A percentile compares a stretch with the other conserved stretches of the same genome.
Conservation (phyloP, 805 yeast species). For the Cyberlindnera maclurae region DNA sequence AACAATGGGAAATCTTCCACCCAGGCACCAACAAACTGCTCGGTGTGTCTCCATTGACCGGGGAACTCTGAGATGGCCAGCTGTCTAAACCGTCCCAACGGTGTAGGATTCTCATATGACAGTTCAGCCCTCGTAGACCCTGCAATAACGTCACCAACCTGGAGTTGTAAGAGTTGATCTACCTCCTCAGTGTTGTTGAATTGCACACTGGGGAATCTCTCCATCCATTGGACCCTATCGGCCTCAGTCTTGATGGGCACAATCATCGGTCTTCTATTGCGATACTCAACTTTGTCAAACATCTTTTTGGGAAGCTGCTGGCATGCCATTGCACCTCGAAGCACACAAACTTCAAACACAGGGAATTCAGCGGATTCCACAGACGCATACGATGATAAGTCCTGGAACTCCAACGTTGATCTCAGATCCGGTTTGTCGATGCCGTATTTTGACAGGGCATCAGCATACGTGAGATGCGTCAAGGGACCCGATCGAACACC, state of each 20-base stretch:
- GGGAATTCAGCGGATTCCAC: constrained; percentile 43
- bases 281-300: constrained; percentile 38
- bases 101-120: constrained; percentile 91
- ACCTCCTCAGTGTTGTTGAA: constrained; percentile 28
- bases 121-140: constrained; percentile 63
- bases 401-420: constrained; percentile 35
- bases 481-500: constrained; percentile 22
- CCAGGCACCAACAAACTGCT: constrained; percentile 64
- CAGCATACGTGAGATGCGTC: constrained; percentile 49
- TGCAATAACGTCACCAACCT: constrained; percentile 70
- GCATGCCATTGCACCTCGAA: constrained; percentile 35
- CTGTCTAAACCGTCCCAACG: constrained; percentile 82
- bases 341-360: constrained; percentile 66
- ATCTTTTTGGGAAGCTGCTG: constrained; percentile 31
- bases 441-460: constrained; percentile 71
- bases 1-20: constrained; percentile 89
- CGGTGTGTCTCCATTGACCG: constrained; percentile 29
- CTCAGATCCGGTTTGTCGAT: constrained; percentile 94
- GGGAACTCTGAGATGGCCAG: constrained; percentile 55
- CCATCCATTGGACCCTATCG: constrained; percentile 38
- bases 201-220: constrained; percentile 25
- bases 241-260: constrained; percentile 39
- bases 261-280: constrained; percentile 51
- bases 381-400: constrained; percentile 22
- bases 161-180: constrained; percentile 32